Conservation (phyloP, 2,329 filamentous ascomycete genomes). For the Ascochyta koolunga region DNA sequence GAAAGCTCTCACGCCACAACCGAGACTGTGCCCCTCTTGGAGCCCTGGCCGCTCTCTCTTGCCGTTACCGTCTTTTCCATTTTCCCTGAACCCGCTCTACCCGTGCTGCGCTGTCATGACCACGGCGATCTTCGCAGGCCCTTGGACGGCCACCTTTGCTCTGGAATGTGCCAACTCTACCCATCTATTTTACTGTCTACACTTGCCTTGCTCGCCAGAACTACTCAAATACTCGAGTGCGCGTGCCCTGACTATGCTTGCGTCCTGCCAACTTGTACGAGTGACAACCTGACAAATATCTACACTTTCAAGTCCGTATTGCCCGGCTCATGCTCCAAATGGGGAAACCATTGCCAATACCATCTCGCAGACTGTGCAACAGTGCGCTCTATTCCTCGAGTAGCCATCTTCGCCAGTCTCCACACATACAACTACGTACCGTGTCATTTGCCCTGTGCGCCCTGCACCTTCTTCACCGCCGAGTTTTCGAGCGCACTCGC, state of each 20-base stretch:
- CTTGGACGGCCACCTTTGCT: not conserved
- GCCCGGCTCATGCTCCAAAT: constrained; percentile 2
- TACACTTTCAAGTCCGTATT: constrained; percentile 10
- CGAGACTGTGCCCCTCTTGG: constrained; percentile 11
- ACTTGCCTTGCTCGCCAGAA: constrained; percentile 1
- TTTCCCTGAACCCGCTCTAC: constrained; percentile 17
- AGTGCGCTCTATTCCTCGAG: constrained; percentile 14
- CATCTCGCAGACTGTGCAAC: constrained; percentile 15
- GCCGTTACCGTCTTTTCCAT: constrained; percentile 19
- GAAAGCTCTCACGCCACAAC: constrained; percentile 17
- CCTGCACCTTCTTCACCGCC: constrained; percentile 4
- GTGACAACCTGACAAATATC: not conserved
- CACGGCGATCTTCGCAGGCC: constrained; percentile 14
- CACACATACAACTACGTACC: constrained; percentile 14
- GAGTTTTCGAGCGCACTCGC: constrained; percentile 2
- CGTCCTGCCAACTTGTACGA: constrained; percentile 2
- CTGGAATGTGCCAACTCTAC: constrained; percentile 15
- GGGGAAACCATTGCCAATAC: constrained; percentile 11
- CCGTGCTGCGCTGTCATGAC: constrained; percentile 11
- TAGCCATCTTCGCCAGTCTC: constrained; percentile 13
- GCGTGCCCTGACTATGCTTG: constrained; percentile 4
- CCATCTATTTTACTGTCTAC: constrained; percentile 3
- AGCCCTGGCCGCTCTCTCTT: constrained; percentile 7
- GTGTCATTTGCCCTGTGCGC: constrained; percentile 15
- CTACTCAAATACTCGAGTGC: not conserved